phyloP scores from a whole-genome alignment of 163 green algal genomes.

The Chlamydomonas reinhardtii region DNA sequence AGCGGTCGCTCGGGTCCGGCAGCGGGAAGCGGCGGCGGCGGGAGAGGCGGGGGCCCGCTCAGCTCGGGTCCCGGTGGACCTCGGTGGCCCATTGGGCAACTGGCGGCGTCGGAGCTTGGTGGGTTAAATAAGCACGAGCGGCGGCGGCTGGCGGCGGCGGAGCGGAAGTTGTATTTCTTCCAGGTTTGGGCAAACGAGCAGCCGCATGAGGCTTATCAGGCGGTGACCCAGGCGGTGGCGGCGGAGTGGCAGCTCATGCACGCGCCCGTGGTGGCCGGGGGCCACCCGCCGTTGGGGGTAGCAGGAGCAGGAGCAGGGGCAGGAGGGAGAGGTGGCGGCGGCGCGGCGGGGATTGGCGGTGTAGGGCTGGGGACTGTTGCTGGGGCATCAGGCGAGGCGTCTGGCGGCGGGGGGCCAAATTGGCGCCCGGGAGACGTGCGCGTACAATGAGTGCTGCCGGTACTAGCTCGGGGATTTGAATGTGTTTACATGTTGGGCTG shows the following conservation, averaged over 20 bases:
- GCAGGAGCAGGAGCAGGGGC: neutral
- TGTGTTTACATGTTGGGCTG: too few relatives aligned
- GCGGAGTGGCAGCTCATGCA: conserved; percentile 31
- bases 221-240: conserved; percentile 8
- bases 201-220: neutral
- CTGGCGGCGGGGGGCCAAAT: too few relatives aligned
- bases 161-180: conserved; percentile 74
- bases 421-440: too few relatives aligned
- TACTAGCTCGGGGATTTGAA: too few relatives aligned
- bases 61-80: neutral
- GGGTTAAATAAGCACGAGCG: neutral
- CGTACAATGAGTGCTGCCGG: too few relatives aligned
- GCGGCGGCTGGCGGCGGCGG: conserved; percentile 42
- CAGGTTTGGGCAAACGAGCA: conserved; percentile 71
- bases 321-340: too few relatives aligned
- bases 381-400: too few relatives aligned
- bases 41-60: too few relatives aligned
- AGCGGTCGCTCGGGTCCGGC: too few relatives aligned
- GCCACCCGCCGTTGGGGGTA: neutral
- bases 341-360: too few relatives aligned
- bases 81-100: neutral
- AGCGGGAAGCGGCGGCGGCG: too few relatives aligned
- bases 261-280: conserved; percentile 2
- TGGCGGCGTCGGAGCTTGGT: neutral
- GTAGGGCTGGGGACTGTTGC: too few relatives aligned